phyloP scores from a whole-genome alignment of 2,329 filamentous ascomycete species.

The Pezizomycotina sp. region DNA sequence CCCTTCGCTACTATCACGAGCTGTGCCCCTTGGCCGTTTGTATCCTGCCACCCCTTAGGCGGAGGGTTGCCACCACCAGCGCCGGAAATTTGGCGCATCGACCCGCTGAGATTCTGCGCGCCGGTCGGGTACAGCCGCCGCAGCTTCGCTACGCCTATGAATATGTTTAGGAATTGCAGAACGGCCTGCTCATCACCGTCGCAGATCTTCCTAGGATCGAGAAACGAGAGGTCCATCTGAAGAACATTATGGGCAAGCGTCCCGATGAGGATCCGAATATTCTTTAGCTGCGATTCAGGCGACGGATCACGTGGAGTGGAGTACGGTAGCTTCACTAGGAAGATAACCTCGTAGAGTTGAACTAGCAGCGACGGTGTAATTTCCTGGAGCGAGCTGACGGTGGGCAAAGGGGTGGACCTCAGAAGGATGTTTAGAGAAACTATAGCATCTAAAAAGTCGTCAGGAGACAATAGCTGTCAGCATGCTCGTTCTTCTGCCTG shows the following conservation, averaged over 20 bases:
- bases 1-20: too few relatives aligned
- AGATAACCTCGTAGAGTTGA: constrained; percentile 19
- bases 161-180: constrained; percentile 16
- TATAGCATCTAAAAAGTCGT: constrained; percentile 13
- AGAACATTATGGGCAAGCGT: constrained; percentile 77
- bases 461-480: constrained; percentile 4
- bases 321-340: constrained; percentile 17
- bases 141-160: constrained; percentile 15
- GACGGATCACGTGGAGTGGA: constrained; percentile 16
- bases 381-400: constrained; percentile 9
- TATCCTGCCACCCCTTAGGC: too few relatives aligned
- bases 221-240: constrained; percentile 71
- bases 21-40: too few relatives aligned
- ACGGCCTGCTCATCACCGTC: constrained; percentile 13
- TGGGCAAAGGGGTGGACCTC: constrained; percentile 10
- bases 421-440: constrained; percentile 16
- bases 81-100: too few relatives aligned
- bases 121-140: constrained; percentile 12
- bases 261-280: constrained; percentile 38
- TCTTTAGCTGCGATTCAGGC: constrained; percentile 14
- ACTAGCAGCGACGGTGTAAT: constrained; percentile 18
- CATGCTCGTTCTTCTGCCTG: not conserved
- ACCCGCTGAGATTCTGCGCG: too few relatives aligned
- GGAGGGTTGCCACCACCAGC: too few relatives aligned
- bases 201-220: constrained; percentile 17